Base-by-base conservation (phyloP, 164 flowering plant species). In the Tinospora cordifolia region DNA sequence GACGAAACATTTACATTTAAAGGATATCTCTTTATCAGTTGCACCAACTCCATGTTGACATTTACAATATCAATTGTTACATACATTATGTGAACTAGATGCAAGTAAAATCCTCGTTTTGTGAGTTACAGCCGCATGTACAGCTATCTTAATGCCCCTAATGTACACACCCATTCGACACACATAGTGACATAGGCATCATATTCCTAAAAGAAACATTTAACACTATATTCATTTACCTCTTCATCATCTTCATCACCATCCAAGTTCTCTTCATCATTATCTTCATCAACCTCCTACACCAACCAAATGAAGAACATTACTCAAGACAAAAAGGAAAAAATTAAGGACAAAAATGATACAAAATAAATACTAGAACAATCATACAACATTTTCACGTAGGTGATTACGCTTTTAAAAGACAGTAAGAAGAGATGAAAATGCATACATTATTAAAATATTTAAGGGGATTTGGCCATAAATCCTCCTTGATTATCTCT, bases 391-490 rank as follows among this genome's bases (percentile, higher is more conserved):
- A 67, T 27, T 13, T 21, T 13, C 10, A 21, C 1, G 38, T 15
- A 34, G 44, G 41, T 47, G 13, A 38, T 22, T 14, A 49, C n/a
- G 15, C 62, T 21, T 12, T 10, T n/a, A 13, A 26, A 12, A 41
- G 44, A 69, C 62, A 38, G 24, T 30, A 71, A 51, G 26, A 22
- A 6, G 59, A 12, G 40, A 6, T 22, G 26, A 34, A 24, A 64
- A n/a, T 26, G 34, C 65, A 79, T 80, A 93, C 98, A 81, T 83
- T 85, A 79, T 86, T 89, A 76, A 89, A 91, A 73, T 88, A 89
- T 36, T 79, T 81, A 66, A 91, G 87, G 44, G 98, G 98, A 75
- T 90, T 89, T 63, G 93, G 88, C 97, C 98, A 92, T 57, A 92
- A 78, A 65, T 88, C 96, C 66, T 92, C 96, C 85, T 87, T 88